These are phyloP conservation scores for Yarrowia phangngaensis DNA, from an alignment of 805 yeast species.

Conservation along the genomic window DNA sequence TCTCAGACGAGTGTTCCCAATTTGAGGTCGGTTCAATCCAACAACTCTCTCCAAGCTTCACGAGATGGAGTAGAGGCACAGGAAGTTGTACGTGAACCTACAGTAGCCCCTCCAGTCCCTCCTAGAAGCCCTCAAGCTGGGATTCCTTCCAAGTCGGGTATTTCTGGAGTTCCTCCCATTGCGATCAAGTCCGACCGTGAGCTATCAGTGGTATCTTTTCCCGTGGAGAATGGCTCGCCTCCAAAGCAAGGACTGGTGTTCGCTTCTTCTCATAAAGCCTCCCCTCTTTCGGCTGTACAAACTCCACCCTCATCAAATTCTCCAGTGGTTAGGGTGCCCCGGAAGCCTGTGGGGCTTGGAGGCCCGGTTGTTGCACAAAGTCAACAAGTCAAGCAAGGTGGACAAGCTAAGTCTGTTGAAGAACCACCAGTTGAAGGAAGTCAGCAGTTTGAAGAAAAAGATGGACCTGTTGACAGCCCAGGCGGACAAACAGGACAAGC, in stretches of 20 bases:
- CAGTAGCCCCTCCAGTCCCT: not conserved
- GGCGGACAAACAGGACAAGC: too few species aligned
- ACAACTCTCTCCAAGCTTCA: too few species aligned
- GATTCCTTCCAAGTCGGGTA: constrained; percentile 5
- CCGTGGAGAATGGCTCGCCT: constrained; percentile 16
- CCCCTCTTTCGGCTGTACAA: constrained; percentile 22
- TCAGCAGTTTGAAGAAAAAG: too few species aligned
- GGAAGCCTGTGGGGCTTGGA: constrained; percentile 23
- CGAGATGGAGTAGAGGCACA: too few species aligned
- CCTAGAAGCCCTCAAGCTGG: not conserved
- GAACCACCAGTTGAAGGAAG: too few species aligned
- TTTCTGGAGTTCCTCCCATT: not conserved
- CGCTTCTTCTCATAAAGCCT: constrained; percentile 13
- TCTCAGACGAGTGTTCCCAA: too few species aligned
- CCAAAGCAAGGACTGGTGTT: constrained; percentile 14
- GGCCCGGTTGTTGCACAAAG: too few species aligned
- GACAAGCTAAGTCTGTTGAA: too few species aligned
- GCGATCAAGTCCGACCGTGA: not conserved
- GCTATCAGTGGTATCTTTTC: constrained; percentile 16
- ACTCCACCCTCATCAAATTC: constrained; percentile 25
- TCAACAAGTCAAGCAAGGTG: too few species aligned
- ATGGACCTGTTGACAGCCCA: too few species aligned
- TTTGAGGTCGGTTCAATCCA: too few species aligned
- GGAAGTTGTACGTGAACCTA: not conserved
- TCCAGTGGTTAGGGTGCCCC: constrained; percentile 14